phyloP scores from a whole-genome alignment of 495 filamentous ascomycete species.

The Astrocystis sublimbata region DNA sequence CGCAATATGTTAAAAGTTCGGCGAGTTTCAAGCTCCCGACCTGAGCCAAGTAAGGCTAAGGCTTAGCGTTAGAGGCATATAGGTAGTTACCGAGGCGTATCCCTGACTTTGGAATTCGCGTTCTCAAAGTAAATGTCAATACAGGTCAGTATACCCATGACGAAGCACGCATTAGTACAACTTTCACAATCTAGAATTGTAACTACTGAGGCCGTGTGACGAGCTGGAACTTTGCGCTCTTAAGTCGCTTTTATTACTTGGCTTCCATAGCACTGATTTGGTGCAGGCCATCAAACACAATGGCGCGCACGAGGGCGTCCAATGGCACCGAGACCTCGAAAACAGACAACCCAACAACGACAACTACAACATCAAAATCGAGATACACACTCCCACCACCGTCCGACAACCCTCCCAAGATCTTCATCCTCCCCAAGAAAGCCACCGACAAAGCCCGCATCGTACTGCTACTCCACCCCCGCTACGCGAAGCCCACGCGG shows the following conservation, averaged over 20 bases:
- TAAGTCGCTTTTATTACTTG: background rate
- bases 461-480: constrained; percentile 77
- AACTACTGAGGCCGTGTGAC: too few species aligned
- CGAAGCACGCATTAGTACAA: too few species aligned
- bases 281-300: constrained; percentile 6
- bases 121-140: too few species aligned
- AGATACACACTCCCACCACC: constrained; percentile 40
- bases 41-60: too few species aligned
- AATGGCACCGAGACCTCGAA: constrained; percentile 14
- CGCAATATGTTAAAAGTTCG: too few species aligned
- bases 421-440: constrained; percentile 78
- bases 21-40: too few species aligned
- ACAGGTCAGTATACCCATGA: too few species aligned
- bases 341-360: constrained; percentile 23
- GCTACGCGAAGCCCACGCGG: constrained; percentile 60
- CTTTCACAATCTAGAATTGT: too few species aligned
- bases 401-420: constrained; percentile 54
- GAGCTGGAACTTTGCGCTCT: background rate
- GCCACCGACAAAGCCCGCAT: constrained; percentile 66
- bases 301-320: constrained; percentile 24
- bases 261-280: background rate
- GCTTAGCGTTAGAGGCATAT: too few species aligned
- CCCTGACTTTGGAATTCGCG: too few species aligned
- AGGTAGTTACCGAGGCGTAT: too few species aligned
- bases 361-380: constrained; percentile 32